Evolutionary conservation across 108 stramenopile species (phyloP).

Genomic region (Cylindrotheca fusiformis): DNA sequence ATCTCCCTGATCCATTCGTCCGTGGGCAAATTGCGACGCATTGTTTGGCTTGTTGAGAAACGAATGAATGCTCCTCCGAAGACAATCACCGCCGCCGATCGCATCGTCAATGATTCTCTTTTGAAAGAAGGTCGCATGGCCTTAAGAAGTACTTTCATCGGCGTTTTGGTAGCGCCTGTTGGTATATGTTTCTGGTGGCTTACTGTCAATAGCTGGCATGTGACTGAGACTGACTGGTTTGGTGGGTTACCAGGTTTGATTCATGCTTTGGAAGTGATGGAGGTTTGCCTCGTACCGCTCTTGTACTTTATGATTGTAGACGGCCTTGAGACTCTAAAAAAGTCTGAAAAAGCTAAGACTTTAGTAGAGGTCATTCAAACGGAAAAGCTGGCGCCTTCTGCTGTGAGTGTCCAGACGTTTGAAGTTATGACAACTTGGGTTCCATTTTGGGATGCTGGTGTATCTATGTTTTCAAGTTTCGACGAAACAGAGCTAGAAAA

Average conservation of each 20-base stretch:
- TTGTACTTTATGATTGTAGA: conserved; percentile 78
- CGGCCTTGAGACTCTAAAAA: conserved; percentile 35
- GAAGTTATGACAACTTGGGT: conserved; percentile 43
- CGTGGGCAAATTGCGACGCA: conserved; percentile 48
- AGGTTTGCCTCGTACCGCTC: conserved; percentile 65
- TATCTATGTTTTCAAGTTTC: conserved; percentile 4
- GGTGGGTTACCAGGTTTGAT: conserved; percentile 79
- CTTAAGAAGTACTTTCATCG: conserved; percentile 52
- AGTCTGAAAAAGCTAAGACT: conserved; percentile 40
- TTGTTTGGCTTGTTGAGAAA: conserved; percentile 42
- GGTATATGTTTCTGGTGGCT: conserved; percentile 86
- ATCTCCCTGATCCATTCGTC: conserved; percentile 43
- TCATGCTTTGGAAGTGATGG: conserved; percentile 76
- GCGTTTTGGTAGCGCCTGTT: conserved; percentile 53
- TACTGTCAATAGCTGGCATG: conserved; percentile 72
- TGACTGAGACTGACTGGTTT: conserved; percentile 76
- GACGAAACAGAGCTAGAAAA: conserved; percentile 24
- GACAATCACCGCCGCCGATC: conserved; percentile 28
- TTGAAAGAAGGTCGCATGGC: conserved; percentile 55
- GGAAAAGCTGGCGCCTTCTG: conserved; percentile 6
- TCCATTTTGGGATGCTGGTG: conserved; percentile 60
- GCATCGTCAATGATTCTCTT: conserved; percentile 59
- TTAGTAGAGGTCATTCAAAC: conserved; percentile 29
- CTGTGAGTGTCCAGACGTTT: conserved; percentile 10
- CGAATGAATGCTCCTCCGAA: conserved; percentile 9